Evolutionary conservation across 352 stramenopile species (phyloP), one percentile per base, ranked within the genome.

Genomic region (Pythium grandisporangium): DNA sequence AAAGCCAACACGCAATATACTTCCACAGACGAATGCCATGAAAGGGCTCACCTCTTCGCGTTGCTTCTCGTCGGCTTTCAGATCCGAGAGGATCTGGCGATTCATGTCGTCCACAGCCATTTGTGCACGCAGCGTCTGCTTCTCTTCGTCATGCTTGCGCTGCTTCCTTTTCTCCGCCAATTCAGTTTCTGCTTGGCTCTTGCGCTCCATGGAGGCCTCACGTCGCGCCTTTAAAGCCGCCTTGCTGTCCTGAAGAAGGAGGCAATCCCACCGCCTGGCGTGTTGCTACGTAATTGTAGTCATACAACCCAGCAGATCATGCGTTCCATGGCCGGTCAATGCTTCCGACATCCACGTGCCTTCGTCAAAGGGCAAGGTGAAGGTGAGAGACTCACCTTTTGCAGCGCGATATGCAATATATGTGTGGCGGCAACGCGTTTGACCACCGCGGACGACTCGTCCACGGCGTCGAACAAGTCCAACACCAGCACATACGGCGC

Each of bases 71-170:
- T 84, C 66, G 2, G 69, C 70, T 34, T 91, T 89, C 13, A 88
- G 51, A 38, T 91, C 75, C 4, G 53, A 50, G 8, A 92, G 53
- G 16, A 88, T 64, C 45, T 89, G 75, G 4, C 75, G 70, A 36
- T 86, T 87, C 6, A 57, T 49, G 33, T 92, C 75, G 30, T 89
- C 78, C 7, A 92, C 67, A 1, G 67, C 70, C 79, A 92, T 89
- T 42, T 92, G 79, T 3, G 77, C 79, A 3, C 79, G 70, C 24
- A 92, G 50, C 10, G 71, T 81, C 20, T 79, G 67, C 39, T 84
- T 84, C 45, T 92, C 75, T 25, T 85, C 78, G 17, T 66, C 43
- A 30, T 86, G 58, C 27, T 65, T 76, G 11, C 52, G 51, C 1
- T 86, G 66, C 37, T 76, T 75, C 10, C 70, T 58, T 30, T 74